Percentiles rank a stretch among this genome's conserved stretches.
phyloP scores from a whole-genome alignment of 805 yeast genomes.

The Hyphopichia homilentoma region DNA sequence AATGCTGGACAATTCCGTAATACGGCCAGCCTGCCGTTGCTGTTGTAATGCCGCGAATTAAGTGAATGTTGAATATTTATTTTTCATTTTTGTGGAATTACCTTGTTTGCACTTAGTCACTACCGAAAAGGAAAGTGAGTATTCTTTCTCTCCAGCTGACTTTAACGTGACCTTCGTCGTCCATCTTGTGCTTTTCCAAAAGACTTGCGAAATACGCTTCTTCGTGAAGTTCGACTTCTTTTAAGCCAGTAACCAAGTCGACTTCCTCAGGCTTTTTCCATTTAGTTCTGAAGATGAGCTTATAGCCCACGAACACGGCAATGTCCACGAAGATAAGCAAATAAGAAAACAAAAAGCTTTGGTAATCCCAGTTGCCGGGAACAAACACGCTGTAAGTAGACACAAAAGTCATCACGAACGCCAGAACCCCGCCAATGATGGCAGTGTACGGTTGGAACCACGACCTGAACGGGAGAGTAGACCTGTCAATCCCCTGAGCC shows the following conservation, averaged over 20 bases:
- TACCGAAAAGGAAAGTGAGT: constrained; percentile 20
- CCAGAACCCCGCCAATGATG: constrained; percentile 22
- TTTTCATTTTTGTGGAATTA: too few relatives aligned
- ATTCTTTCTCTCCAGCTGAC: constrained; percentile 12
- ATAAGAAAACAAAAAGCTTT: constrained; percentile 41
- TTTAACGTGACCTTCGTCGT: constrained; percentile 16
- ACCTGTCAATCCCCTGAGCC: constrained; percentile 56
- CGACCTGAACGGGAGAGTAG: constrained; percentile 44
- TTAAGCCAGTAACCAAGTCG: constrained; percentile 36
- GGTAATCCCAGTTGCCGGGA: constrained; percentile 34
- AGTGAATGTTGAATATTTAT: too few relatives aligned
- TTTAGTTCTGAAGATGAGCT: constrained; percentile 36
- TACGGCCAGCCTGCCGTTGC: too few relatives aligned
- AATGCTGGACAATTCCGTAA: too few relatives aligned
- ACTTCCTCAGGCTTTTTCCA: constrained; percentile 27
- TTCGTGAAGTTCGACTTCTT: constrained; percentile 39
- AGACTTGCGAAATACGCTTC: constrained; percentile 18
- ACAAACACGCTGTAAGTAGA: constrained; percentile 37
- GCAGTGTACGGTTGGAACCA: constrained; percentile 35
- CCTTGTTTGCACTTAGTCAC: constrained; percentile 18
- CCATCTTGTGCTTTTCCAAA: constrained; percentile 9
- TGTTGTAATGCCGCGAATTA: too few relatives aligned
- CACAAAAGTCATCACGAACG: constrained; percentile 31
- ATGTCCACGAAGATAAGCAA: constrained; percentile 41
- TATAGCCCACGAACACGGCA: constrained; percentile 30